Conservation (phyloP, 2,329 filamentous ascomycete species). For the Cercospora berteroae region DNA sequence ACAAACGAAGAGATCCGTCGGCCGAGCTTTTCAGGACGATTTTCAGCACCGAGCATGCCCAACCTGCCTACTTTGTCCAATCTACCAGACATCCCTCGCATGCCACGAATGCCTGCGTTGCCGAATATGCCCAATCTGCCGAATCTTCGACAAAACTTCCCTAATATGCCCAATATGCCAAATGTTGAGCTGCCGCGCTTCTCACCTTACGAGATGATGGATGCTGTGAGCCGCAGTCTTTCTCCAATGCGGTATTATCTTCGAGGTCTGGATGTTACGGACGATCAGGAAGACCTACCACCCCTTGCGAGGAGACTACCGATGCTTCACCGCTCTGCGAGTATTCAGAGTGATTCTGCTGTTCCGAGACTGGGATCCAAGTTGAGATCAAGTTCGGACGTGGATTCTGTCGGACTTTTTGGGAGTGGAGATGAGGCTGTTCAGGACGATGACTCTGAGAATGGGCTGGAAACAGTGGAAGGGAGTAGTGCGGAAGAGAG, state of each 20-base stretch:
- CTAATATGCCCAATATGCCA: conserved; percentile 29
- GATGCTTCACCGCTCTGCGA: conserved; percentile 10
- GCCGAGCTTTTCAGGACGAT: conserved; percentile 30
- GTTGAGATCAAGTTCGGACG: conserved; percentile 14
- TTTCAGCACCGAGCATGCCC: conserved; percentile 34
- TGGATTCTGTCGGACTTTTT: conserved; percentile 26
- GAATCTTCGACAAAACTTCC: conserved; percentile 17
- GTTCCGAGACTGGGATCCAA: conserved; percentile 18
- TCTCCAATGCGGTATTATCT: conserved; percentile 49
- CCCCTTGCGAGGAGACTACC: not conserved
- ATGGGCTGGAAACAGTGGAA: conserved; percentile 22
- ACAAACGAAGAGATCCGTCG: conserved; percentile 31
- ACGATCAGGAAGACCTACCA: conserved; percentile 11
- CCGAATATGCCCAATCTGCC: conserved; percentile 28
- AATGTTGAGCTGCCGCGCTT: conserved; percentile 41
- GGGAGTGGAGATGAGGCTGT: conserved; percentile 34
- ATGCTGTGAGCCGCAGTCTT: conserved; percentile 46
- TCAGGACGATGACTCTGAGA: conserved; percentile 37
- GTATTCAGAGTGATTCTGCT: conserved; percentile 20
- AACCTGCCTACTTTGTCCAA: conserved; percentile 27
- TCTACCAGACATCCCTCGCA: conserved; percentile 29
- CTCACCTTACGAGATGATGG: conserved; percentile 48
- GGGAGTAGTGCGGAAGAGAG: conserved; percentile 20
- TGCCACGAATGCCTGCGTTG: conserved; percentile 37
- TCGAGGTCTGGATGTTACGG: conserved; percentile 32